Percentiles rank a stretch among this genome's conserved stretches.
Conservation (phyloP, 345 rosid genomes). For the Heritiera littoralis region DNA sequence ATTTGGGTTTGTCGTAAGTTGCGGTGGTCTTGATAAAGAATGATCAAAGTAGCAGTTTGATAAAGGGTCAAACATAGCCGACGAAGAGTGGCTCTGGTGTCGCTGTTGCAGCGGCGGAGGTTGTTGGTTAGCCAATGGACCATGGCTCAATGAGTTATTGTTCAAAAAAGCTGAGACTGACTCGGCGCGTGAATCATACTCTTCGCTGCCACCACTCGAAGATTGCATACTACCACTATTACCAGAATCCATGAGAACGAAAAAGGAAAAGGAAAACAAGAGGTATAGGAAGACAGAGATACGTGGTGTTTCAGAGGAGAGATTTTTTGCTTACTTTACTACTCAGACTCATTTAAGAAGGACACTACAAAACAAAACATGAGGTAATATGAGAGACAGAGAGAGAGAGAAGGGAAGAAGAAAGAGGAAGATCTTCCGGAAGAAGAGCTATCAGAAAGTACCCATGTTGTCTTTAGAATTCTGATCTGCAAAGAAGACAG, state of each 20-base stretch:
- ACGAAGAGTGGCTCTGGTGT: conserved; percentile 32
- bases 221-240: conserved; percentile 84
- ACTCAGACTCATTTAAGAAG: conserved; percentile 28
- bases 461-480: conserved; percentile 37
- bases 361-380: conserved; percentile 25
- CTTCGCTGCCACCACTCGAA: conserved; percentile 78
- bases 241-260: conserved; percentile 64
- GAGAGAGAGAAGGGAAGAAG: conserved; percentile 2
- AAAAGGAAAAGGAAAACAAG: not conserved
- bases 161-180: conserved; percentile 57
- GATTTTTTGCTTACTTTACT: conserved; percentile 19
- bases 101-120: conserved; percentile 40
- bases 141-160: conserved; percentile 23
- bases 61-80: conserved; percentile 49
- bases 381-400: conserved; percentile 13
- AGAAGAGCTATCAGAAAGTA: conserved; percentile 35
- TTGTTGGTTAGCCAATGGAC: conserved; percentile 35
- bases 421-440: conserved; percentile 28
- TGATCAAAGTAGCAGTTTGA: conserved; percentile 65
- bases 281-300: conserved; percentile 26
- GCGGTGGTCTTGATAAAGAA: conserved; percentile 38
- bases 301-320: conserved; percentile 18
- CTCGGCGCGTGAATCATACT: conserved; percentile 73
- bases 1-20: conserved; percentile 31
- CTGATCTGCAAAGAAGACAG: conserved; percentile 39